These are phyloP conservation scores for Scheffersomyces segobiensis DNA, from an alignment of 1,139 yeast species.

Conservation along the genomic window DNA sequence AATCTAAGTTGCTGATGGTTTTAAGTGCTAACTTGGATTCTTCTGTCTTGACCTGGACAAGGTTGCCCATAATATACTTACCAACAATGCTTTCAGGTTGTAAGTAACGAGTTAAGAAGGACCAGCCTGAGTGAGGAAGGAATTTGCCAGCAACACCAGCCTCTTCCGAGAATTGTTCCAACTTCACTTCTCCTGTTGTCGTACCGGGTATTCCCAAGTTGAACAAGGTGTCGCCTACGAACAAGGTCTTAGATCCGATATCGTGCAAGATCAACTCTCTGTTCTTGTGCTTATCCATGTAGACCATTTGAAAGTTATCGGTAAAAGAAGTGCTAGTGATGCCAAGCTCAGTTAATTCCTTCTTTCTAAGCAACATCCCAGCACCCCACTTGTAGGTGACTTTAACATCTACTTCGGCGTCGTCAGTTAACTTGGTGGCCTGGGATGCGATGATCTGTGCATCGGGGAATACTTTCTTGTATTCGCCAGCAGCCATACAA, in stretches of 20 bases:
- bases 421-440: not conserved
- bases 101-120: slow-evolving; percentile 33
- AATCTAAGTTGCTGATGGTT: slow-evolving; percentile 44
- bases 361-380: slow-evolving; percentile 12
- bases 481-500: slow-evolving; percentile 5
- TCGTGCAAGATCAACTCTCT: slow-evolving; percentile 57
- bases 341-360: slow-evolving; percentile 28
- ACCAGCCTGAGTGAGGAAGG: slow-evolving; percentile 43
- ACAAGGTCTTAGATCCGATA: slow-evolving; percentile 43
- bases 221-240: slow-evolving; percentile 59
- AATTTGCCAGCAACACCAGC: slow-evolving; percentile 34
- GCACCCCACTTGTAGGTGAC: slow-evolving; percentile 8
- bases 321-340: slow-evolving; percentile 26
- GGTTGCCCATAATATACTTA: slow-evolving; percentile 25
- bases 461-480: slow-evolving; percentile 4
- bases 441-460: slow-evolving; percentile 8
- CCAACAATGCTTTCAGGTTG: slow-evolving; percentile 42
- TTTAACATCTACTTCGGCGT: slow-evolving; percentile 1
- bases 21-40: slow-evolving; percentile 26
- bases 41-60: slow-evolving; percentile 15
- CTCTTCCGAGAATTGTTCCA: slow-evolving; percentile 44
- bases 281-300: slow-evolving; percentile 53
- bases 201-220: slow-evolving; percentile 36
- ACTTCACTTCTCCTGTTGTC: slow-evolving; percentile 12
- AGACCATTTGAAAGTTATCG: slow-evolving; percentile 53